Evolutionary conservation across 129 eudicot genomes (phyloP).

Genomic region (Glebionis coronaria): DNA sequence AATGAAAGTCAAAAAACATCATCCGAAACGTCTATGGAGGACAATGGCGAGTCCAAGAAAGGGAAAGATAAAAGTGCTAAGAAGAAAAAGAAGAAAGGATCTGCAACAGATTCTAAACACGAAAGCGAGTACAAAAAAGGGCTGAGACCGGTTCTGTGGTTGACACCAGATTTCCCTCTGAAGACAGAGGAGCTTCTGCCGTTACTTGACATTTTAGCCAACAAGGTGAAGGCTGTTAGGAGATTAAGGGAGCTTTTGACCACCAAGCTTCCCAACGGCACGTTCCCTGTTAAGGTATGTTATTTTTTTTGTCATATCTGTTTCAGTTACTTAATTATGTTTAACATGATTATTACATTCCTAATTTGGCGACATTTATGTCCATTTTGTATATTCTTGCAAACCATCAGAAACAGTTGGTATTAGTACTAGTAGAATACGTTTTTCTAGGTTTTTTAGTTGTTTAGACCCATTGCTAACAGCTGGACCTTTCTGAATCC

Average conservation of each 20-base stretch:
- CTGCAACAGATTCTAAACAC: conserved; percentile 51
- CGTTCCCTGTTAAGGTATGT: conserved; percentile 88
- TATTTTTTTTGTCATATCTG: neutral
- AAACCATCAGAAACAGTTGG: too few relatives aligned
- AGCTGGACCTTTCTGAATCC: too few relatives aligned
- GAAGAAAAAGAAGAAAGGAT: conserved; percentile 88
- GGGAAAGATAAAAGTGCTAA: conserved; percentile 59
- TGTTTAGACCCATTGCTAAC: too few relatives aligned
- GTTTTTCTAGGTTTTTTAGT: too few relatives aligned
- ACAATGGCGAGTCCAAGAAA: conserved; percentile 54
- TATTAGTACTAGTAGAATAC: too few relatives aligned
- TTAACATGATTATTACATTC: neutral
- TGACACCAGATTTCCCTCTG: conserved; percentile 90
- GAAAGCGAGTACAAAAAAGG: conserved; percentile 97
- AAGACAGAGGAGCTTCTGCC: conserved; percentile 87
- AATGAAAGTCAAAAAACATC: conserved; percentile 23
- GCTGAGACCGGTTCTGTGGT: conserved; percentile 86
- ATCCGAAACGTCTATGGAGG: conserved; percentile 36
- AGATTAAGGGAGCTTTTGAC: conserved; percentile 93
- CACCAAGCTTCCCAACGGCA: conserved; percentile 83
- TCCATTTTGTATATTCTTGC: too few relatives aligned
- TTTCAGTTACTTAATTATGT: neutral
- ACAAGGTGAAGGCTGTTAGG: conserved; percentile 89
- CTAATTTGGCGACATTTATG: neutral
- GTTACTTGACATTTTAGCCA: conserved; percentile 92